Evolutionary conservation across 352 stramenopile species (phyloP).

Genomic region (Phytophthora sansomeana): DNA sequence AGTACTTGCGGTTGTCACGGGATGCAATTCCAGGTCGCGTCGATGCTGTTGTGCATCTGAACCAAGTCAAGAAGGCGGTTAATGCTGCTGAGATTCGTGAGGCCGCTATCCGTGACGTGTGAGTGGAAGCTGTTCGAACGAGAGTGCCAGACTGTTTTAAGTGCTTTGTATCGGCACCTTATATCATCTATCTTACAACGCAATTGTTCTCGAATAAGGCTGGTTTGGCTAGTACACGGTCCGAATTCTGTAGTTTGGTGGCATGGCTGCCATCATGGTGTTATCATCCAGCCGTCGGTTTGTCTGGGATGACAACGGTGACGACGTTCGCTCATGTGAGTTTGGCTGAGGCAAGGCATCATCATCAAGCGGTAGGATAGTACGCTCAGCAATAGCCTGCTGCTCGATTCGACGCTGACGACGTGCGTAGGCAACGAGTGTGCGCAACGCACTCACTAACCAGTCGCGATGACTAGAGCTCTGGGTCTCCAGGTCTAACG

Average conservation of each 20-base stretch:
- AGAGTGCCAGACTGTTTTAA: conserved; percentile 14
- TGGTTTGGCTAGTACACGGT: conserved; percentile 38
- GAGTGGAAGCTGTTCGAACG: conserved; percentile 6
- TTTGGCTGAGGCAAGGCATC: conserved; percentile 14
- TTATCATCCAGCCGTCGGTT: conserved; percentile 16
- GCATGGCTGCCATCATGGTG: conserved; percentile 21
- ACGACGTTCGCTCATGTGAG: conserved; percentile 8
- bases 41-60: conserved; percentile 75
- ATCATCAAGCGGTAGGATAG: conserved; percentile 55
- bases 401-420: conserved; percentile 78
- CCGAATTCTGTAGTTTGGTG: conserved; percentile 41
- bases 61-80: conserved; percentile 70
- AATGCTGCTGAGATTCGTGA: conserved; percentile 38
- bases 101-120: conserved; percentile 35
- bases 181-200: conserved; percentile 28
- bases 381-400: conserved; percentile 76
- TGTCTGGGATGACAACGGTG: conserved; percentile 9
- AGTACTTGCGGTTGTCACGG: conserved; percentile 71
- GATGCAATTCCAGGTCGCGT: conserved; percentile 62
- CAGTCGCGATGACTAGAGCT: conserved; percentile 83
- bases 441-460: conserved; percentile 80
- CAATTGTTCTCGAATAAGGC: conserved; percentile 2
- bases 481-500: conserved; percentile 82
- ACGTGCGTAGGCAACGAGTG: conserved; percentile 74
- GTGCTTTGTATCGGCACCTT: neutral